Conservation (phyloP, 129 eudicot genomes). For the Silybum marianum region DNA sequence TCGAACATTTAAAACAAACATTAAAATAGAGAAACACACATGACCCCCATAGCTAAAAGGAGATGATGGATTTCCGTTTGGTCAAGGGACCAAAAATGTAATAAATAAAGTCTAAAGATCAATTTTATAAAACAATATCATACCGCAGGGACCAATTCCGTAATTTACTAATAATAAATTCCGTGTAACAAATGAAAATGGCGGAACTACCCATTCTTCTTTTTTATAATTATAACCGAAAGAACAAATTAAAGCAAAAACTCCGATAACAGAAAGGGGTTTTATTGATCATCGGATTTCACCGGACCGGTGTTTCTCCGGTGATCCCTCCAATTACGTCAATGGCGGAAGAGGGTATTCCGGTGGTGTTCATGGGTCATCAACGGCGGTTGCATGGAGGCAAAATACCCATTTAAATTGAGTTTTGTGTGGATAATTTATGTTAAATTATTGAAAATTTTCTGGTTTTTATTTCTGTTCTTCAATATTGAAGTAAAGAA, state of each 20-base stretch:
- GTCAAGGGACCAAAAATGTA: not conserved
- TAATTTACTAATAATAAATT: no score
- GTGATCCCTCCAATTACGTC: not conserved
- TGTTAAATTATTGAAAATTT: not conserved
- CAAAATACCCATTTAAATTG: no score
- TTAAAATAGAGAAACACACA: not conserved
- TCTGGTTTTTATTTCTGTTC: not conserved
- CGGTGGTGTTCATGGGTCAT: not conserved
- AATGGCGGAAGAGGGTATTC: not conserved
- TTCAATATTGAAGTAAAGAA: constrained; percentile 25
- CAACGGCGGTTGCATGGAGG: not conserved
- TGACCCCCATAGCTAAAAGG: not conserved
- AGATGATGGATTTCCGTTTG: not conserved
- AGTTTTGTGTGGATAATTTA: no score
- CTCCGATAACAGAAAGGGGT: not conserved
- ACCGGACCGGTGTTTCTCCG: not conserved
- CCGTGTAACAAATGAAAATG: not conserved
- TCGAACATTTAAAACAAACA: not conserved
- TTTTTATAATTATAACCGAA: not conserved
- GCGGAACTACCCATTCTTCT: not conserved
- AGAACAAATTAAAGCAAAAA: not conserved
- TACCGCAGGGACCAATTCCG: not conserved
- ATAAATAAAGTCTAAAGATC: not conserved
- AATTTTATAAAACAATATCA: not conserved
- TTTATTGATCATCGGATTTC: not conserved